Base-by-base conservation (phyloP, 768 basidiomycete genomes). In the Melanogaster broomeanus region DNA sequence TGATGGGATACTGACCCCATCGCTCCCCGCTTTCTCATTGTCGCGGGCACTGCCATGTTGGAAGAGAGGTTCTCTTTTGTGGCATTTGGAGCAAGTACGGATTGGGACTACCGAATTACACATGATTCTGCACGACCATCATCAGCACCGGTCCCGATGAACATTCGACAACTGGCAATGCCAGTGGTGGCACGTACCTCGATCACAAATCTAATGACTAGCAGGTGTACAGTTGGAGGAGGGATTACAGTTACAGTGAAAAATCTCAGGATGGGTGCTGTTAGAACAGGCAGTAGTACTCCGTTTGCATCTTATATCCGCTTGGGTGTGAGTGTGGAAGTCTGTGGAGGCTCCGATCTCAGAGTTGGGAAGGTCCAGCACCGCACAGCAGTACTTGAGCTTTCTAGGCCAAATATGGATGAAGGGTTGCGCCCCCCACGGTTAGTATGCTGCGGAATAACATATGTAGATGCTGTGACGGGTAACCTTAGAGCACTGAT, bases 11-110 rank as follows among this genome's bases (percentile, higher is more conserved):
- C 55, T 3, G 28, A 68, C 66, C 59, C 58, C 63, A 30, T 56
- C 48, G 9, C 44, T 60, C 9, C 49, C 30, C 10, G 33, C 15
- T 24, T 63, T 63, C 40, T 69, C 65, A 27, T 48, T 53, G 42
- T 55, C 48, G 13, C 45, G 60, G 4, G 39, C 45, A 25, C 44
- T 48, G 11, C 45, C 45, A 10, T 63, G 55, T 2, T 45, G 55
- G 33, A 67, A 68, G 53, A 68, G 65, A 4, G 65, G 65, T 37
- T 67, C 63, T 18, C 31, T 53, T 11, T 45, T 48, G 31, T 30
- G 57, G 38, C 66, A 68, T 47, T 69, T 65, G 1, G 65, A 69
- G 25, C 66, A 68, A 16, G 61, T 69, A 38, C 66, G 67, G 45
- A 68, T 54, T 13, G 67, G 63, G 19, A 68, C 55, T 41, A 68